Conservation (phyloP, 1,139 yeast species). For the Geotrichum restrictum region DNA sequence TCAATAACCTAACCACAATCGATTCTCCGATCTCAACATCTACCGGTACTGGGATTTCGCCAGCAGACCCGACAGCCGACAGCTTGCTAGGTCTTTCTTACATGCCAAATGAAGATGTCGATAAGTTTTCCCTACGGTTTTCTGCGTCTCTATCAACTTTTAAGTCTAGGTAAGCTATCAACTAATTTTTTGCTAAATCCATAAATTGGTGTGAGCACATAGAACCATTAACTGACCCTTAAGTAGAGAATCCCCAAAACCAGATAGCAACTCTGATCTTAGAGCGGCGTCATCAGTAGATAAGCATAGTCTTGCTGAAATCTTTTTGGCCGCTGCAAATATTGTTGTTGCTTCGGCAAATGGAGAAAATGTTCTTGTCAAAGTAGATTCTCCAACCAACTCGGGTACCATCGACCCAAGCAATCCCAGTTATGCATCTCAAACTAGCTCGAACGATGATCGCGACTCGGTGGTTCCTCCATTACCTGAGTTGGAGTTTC, state of each 20-base stretch:
- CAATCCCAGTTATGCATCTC: conserved; percentile 11
- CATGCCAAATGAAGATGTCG: conserved; percentile 10
- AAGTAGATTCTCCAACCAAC: conserved; percentile 9
- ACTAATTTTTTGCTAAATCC: too few relatives aligned
- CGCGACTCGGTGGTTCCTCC: neutral
- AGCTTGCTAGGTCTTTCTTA: too few relatives aligned
- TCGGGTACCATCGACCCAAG: conserved; percentile 11
- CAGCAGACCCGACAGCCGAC: too few relatives aligned
- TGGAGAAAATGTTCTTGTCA: neutral
- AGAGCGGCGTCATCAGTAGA: too few relatives aligned
- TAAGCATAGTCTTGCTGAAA: conserved; percentile 23
- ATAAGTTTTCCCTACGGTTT: conserved; percentile 1
- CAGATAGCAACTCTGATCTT: too few relatives aligned
- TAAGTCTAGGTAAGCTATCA: neutral
- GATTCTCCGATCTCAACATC: neutral
- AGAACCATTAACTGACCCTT: too few relatives aligned
- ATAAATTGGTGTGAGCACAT: too few relatives aligned
- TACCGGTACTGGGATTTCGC: too few relatives aligned
- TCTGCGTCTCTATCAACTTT: conserved; percentile 2
- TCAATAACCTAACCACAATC: neutral
- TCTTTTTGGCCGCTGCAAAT: conserved; percentile 24
- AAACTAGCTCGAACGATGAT: conserved; percentile 1
- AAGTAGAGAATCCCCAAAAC: too few relatives aligned
- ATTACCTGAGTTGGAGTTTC: neutral
- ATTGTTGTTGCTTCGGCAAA: neutral